Conservation (phyloP, 805 yeast genomes). For the Brettanomyces anomalus region DNA sequence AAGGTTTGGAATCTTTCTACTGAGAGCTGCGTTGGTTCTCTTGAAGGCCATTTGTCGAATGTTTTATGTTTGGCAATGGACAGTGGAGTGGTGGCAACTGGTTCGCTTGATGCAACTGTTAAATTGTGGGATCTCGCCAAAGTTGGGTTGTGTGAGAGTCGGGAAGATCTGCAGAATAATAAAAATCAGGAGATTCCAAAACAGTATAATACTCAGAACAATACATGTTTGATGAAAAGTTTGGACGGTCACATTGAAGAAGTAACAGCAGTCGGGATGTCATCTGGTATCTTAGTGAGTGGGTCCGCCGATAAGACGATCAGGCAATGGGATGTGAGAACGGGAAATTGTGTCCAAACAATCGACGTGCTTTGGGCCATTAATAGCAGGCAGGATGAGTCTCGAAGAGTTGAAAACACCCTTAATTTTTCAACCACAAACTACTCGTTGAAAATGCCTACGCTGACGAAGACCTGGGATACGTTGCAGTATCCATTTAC, state of each 20-base stretch:
- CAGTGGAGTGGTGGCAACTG: conserved; percentile 33
- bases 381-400: conserved; percentile 12
- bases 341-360: conserved; percentile 62
- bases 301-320: conserved; percentile 68
- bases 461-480: not conserved
- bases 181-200: no score
- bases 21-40: conserved; percentile 37
- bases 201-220: not conserved
- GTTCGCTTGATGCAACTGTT: conserved; percentile 55
- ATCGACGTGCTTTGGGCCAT: conserved; percentile 60
- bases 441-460: not conserved
- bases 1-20: conserved; percentile 76
- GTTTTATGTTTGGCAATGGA: conserved; percentile 55
- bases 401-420: not conserved
- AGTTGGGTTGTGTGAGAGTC: conserved; percentile 8
- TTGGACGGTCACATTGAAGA: conserved; percentile 62
- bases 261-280: conserved; percentile 52
- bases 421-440: not conserved
- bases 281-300: conserved; percentile 45
- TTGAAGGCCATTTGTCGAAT: conserved; percentile 54
- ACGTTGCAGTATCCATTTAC: conserved; percentile 33
- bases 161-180: no score
- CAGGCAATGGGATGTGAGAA: conserved; percentile 64
- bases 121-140: conserved; percentile 49
- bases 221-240: conserved; percentile 20